Evolutionary conservation across 257 asterid species (phyloP).

Genomic region (Oldenlandia corymbosa): DNA sequence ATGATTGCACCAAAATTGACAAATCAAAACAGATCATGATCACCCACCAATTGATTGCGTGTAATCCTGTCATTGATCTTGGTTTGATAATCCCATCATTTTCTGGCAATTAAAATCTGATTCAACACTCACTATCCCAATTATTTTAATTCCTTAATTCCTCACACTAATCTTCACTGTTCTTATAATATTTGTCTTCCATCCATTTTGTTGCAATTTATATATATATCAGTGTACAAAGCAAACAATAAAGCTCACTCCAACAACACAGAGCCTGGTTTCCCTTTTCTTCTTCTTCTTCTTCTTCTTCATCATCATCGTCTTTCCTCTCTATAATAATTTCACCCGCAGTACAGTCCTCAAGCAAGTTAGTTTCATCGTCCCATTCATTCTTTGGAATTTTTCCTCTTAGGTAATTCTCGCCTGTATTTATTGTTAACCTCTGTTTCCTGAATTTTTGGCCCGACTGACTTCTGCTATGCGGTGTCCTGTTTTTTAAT

Average conservation of each 20-base stretch:
- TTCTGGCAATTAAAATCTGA: background rate
- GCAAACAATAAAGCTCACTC: background rate
- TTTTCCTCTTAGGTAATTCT: background rate
- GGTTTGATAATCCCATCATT: background rate
- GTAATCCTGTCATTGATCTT: background rate
- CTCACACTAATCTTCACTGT: background rate
- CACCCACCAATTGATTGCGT: too few relatives aligned
- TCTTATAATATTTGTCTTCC: too few relatives aligned
- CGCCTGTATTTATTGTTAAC: background rate
- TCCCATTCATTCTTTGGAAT: background rate
- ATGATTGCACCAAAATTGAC: too few relatives aligned
- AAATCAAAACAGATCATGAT: too few relatives aligned
- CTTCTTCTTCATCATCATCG: background rate
- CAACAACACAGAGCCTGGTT: constrained; percentile 5
- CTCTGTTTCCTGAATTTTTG: too few relatives aligned
- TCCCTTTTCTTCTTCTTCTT: background rate
- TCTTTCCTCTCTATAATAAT: background rate
- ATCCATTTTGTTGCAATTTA: too few relatives aligned
- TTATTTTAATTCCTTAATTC: background rate
- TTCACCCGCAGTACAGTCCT: background rate
- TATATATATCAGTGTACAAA: too few relatives aligned
- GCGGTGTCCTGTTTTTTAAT: too few relatives aligned
- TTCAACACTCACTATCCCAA: background rate
- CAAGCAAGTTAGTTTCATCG: background rate
- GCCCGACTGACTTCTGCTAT: too few relatives aligned